Evolutionary conservation across 179 eudicot genomes (phyloP).

Genomic region (Nepenthes alata): DNA sequence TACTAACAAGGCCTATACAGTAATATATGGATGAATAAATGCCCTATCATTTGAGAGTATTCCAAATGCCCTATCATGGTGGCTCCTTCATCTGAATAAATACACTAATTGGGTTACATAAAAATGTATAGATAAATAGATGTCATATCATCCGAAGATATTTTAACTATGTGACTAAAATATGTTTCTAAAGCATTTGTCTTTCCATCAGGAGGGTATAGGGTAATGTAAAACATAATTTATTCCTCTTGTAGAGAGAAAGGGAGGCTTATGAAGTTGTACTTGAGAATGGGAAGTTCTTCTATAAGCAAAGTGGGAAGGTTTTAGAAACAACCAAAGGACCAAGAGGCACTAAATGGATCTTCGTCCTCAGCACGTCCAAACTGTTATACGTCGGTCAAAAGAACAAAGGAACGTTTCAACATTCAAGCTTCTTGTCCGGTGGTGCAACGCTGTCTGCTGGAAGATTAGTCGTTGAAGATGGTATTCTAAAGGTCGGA

Average conservation of each 20-base stretch:
- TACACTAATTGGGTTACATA: no score
- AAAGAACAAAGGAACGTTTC: slow-evolving; percentile 65
- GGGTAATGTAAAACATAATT: neutral
- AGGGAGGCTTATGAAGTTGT: slow-evolving; percentile 59
- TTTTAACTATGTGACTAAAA: no score
- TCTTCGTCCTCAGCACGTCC: slow-evolving; percentile 67
- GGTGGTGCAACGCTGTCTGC: slow-evolving; percentile 86
- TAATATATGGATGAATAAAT: no score
- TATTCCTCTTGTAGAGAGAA: slow-evolving; percentile 36
- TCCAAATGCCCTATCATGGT: no score
- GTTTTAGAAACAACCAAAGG: slow-evolving; percentile 44
- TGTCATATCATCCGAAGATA: no score
- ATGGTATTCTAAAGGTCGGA: slow-evolving; percentile 72
- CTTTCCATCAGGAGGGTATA: no score
- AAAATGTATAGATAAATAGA: no score
- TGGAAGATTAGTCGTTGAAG: slow-evolving; percentile 54
- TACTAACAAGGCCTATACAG: no score
- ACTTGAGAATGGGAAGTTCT: slow-evolving; percentile 45
- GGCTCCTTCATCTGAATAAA: no score
- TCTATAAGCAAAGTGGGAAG: slow-evolving; percentile 32
- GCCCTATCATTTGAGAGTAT: no score
- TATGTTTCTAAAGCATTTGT: no score
- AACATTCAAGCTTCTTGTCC: slow-evolving; percentile 86
- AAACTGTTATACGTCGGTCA: slow-evolving; percentile 50
- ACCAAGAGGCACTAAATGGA: slow-evolving; percentile 61